Conservation (phyloP, 106 monocot species). For the Alisma plantagoaquatica region DNA sequence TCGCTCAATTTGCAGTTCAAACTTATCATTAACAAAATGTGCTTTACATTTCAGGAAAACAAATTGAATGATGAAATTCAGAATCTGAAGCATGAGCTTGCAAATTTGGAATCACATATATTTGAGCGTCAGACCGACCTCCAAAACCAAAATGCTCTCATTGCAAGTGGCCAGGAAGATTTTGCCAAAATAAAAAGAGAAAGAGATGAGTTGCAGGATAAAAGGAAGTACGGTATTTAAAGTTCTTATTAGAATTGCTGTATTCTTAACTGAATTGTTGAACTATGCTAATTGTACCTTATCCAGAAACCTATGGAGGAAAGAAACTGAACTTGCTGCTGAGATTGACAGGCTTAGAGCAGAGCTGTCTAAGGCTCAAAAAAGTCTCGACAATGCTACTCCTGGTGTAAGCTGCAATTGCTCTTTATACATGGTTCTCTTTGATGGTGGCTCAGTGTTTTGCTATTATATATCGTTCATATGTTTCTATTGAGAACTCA, state of each 20-base stretch:
- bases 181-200: slow-evolving; percentile 47
- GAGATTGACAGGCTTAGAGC: slow-evolving; percentile 84
- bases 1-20: too few species aligned
- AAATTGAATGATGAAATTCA: slow-evolving; percentile 81
- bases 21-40: too few species aligned
- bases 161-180: slow-evolving; percentile 43
- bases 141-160: slow-evolving; percentile 27
- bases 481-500: too few species aligned
- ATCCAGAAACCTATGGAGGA: slow-evolving; percentile 81
- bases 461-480: too few species aligned
- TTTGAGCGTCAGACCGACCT: slow-evolving; percentile 48
- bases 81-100: slow-evolving; percentile 58
- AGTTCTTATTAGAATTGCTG: too few species aligned
- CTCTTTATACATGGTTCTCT: too few species aligned
- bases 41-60: slow-evolving; percentile 42
- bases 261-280: too few species aligned
- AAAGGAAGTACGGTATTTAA: slow-evolving; percentile 58
- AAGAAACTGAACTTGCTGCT: slow-evolving; percentile 66
- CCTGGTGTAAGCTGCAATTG: slow-evolving; percentile 99
- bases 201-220: slow-evolving; percentile 82
- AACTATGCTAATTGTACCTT: neutral
- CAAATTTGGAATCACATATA: slow-evolving; percentile 37
- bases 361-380: slow-evolving; percentile 83
- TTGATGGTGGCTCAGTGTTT: neutral
- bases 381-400: slow-evolving; percentile 88